Evolutionary conservation across 306 rosid genomes (phyloP), one percentile per base, ranked within the genome.

Genomic region (Cotoneaster glaucophyllus): DNA sequence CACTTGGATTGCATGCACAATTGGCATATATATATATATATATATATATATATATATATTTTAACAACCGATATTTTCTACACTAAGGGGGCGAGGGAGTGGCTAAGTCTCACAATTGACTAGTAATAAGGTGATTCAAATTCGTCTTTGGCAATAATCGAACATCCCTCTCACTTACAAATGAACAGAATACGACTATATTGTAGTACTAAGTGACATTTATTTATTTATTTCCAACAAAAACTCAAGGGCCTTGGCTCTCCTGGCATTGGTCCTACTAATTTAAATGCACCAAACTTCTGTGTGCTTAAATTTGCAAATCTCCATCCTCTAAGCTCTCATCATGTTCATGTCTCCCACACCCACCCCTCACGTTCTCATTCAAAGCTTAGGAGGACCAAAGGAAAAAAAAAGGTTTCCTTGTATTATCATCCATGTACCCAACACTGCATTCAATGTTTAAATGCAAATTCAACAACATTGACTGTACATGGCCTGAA

Each of bases 331-430:
- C 41, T 29, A 29, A 56, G 28, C 54, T 37, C 66, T 9, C 4
- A 21, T 72, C 64, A 34, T 29, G 67, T 14, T 13, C 8, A 26
- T 13, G 32, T 18, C 37, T 45, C 31, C 26, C 73, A 70, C 2
- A 21, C 74, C 41, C n/a, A 32, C 84, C 19, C 59, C 81, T 57
- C 71, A 11, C 61, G 59, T 77, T 77, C 77, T 52, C 73, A 82
- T 71, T 77, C 62, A 73, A 82, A 77, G 81, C 70, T 59, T 8
- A 1, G 45, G 76, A 17, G 54, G 44, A 44, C 12, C 12, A 48
- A 64, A 12, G 12, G 6, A 37, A 14, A 4, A 24, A 70, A 69
- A 31, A 45, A 61, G 57, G 73, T 41, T 68, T 39, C 65, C 67
- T 71, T 78, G 77, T 64, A 54, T 72, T 48, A 66, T 21, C 31